phyloP scores from a whole-genome alignment of 2,329 filamentous ascomycete species.

The Cryphonectria parasitica region DNA sequence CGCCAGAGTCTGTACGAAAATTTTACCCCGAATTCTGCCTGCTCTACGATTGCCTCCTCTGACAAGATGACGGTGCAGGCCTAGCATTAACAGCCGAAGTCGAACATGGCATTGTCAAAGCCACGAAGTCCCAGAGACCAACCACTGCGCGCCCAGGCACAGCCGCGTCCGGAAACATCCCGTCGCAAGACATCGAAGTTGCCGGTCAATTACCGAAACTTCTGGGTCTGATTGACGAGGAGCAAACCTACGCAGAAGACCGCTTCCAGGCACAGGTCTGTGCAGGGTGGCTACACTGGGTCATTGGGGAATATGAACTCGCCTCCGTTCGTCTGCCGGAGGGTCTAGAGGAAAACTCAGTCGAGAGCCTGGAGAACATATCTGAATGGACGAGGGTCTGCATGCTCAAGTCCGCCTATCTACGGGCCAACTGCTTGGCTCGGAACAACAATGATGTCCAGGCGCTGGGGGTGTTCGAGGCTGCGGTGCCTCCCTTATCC shows the following conservation, averaged over 20 bases:
- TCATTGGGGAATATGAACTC: constrained; percentile 67
- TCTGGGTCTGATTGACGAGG: constrained; percentile 60
- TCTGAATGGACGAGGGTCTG: constrained; percentile 83
- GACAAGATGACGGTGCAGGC: constrained; percentile 50
- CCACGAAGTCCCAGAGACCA: constrained; percentile 48
- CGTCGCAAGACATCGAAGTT: constrained; percentile 50
- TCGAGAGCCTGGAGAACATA: constrained; percentile 57
- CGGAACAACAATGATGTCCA: constrained; percentile 55
- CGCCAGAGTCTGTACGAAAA: constrained; percentile 75
- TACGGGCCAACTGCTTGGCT: constrained; percentile 69
- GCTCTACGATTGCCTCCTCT: constrained; percentile 29
- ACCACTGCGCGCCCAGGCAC: constrained; percentile 41
- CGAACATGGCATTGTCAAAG: constrained; percentile 67
- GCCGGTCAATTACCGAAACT: constrained; percentile 54
- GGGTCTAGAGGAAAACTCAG: constrained; percentile 59
- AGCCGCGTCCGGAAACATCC: constrained; percentile 43
- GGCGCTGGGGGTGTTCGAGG: constrained; percentile 68
- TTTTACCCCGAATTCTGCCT: constrained; percentile 19
- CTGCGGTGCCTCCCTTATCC: constrained; percentile 66
- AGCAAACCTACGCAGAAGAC: constrained; percentile 58
- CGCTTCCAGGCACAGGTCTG: constrained; percentile 81
- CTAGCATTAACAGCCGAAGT: constrained; percentile 71
- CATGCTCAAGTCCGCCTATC: constrained; percentile 75
- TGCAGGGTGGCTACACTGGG: constrained; percentile 84
- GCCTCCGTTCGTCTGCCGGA: constrained; percentile 66